Base-by-base conservation (phyloP, 345 rosid genomes). In the Arabis hirsuta region DNA sequence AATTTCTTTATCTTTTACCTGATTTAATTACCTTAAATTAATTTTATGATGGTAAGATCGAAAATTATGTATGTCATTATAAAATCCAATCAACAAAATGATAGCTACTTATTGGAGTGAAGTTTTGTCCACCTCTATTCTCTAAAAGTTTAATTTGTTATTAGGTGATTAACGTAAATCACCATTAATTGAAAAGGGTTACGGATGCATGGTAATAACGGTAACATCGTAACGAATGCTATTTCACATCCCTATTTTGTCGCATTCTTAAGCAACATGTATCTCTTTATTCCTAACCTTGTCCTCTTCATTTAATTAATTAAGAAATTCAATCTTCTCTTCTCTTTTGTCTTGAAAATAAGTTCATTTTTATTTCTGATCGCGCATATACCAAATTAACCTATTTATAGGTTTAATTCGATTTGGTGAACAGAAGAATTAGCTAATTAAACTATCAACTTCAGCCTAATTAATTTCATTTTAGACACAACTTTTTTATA, bases 381-480 rank as follows among this genome's bases (percentile, higher is more conserved):
- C 13, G 4, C 31, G 7, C 55, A 3, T 34, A 34, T 34, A 34
- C 6, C 38, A 6, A 34, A 34, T 34, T 7, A 6, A 6, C 38
- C 36, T 34, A 34, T 29, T 29, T 29, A 3, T 29, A 29, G 4
- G 5, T 29, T 29, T 4, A 29, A 4, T 4, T 29, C 32, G 66
- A 60, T 42, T 71, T 71, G 67, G 52, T 50, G 51, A 59, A 70
- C 12, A 58, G 2, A 43, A 39, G 12, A 50, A 52, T 27, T 39
- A 60, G 67, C 31, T 43, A 22, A 43, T 71, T 61, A 71, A 61
- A 51, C 54, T 41, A 61, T 72, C 56, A 63, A 55, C 70, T 63
- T 45, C 70, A 65, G 22, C 9, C 14, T 62, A 52, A 43, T 4
- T 32, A 52, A 52, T 29, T 68, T 68, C 65, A 34, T 22, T 45